Percentiles rank a stretch among this genome's conserved stretches.
Conservation (phyloP, 2,329 filamentous ascomycete species). For the Arachnomyces sp. region DNA sequence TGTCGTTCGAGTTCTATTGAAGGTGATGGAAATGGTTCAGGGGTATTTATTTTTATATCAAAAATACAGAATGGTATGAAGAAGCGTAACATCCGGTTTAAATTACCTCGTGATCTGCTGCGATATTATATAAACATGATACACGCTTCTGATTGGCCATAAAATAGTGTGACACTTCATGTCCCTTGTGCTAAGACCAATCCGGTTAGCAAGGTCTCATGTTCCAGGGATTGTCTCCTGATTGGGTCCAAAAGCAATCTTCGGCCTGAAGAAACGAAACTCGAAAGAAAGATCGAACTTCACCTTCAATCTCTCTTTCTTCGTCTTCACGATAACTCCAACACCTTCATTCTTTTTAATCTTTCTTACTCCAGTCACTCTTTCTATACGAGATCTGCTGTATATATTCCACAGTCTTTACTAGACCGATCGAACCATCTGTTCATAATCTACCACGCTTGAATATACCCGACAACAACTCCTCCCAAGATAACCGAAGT, state of each 20-base stretch:
- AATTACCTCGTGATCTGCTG: too few relatives aligned
- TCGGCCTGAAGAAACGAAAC: neutral
- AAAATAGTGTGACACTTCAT: too few relatives aligned
- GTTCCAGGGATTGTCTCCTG: neutral
- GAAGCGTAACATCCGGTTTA: too few relatives aligned
- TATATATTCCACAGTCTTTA: too few relatives aligned
- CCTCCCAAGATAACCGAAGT: neutral
- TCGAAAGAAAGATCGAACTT: conserved; percentile 8
- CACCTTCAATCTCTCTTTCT: conserved; percentile 16
- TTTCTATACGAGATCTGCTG: conserved; percentile 6
- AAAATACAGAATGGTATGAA: too few relatives aligned
- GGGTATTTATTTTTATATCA: too few relatives aligned
- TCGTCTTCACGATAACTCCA: conserved; percentile 12
- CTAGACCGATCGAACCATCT: conserved; percentile 6
- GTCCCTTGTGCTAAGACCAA: too few relatives aligned
- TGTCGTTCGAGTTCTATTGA: too few relatives aligned
- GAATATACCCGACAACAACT: neutral
- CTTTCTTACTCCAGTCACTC: conserved; percentile 9
- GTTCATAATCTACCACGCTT: conserved; percentile 11
- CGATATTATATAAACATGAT: too few relatives aligned
- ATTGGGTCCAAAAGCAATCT: conserved; percentile 2
- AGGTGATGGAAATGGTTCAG: too few relatives aligned
- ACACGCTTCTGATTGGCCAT: too few relatives aligned
- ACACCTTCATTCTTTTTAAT: conserved; percentile 9
- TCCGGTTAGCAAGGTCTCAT: too few relatives aligned